Evolutionary conservation across 768 basidiomycete species (phyloP).

Genomic region (Trametes maxima): DNA sequence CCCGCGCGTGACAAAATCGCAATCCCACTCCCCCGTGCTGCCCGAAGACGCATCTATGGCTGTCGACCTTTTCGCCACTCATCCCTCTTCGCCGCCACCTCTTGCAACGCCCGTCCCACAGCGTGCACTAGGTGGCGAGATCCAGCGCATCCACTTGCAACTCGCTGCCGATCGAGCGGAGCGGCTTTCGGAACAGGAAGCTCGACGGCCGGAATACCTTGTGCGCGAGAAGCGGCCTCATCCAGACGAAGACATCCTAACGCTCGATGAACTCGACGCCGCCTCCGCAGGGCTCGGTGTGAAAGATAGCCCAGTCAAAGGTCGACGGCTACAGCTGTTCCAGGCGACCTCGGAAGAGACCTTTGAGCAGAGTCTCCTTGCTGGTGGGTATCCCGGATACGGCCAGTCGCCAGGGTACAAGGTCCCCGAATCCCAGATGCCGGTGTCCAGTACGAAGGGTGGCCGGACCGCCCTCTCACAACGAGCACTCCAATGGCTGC

Average conservation of each 20-base stretch:
- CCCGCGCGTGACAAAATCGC: constrained; percentile 20
- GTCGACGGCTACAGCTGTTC: constrained; percentile 72
- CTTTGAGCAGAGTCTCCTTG: constrained; percentile 83
- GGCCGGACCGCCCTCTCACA: constrained; percentile 31
- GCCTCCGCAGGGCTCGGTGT: constrained; percentile 53
- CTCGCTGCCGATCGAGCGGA: constrained; percentile 52
- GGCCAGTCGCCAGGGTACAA: constrained; percentile 37
- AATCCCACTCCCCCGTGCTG: constrained; percentile 22
- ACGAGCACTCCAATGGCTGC: constrained; percentile 59
- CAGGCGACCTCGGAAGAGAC: constrained; percentile 84
- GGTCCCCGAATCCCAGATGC: constrained; percentile 30
- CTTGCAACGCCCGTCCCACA: constrained; percentile 32
- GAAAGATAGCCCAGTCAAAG: constrained; percentile 70
- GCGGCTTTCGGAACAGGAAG: constrained; percentile 57
- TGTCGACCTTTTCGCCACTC: constrained; percentile 15
- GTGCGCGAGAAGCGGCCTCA: constrained; percentile 56
- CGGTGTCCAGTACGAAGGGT: constrained; percentile 9
- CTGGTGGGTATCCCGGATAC: constrained; percentile 78
- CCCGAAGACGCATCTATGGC: constrained; percentile 3
- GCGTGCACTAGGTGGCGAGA: constrained; percentile 50
- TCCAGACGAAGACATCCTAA: constrained; percentile 42
- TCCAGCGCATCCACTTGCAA: constrained; percentile 59
- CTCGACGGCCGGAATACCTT: constrained; percentile 71
- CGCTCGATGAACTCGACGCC: constrained; percentile 39
- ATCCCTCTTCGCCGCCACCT: constrained; percentile 30